These are phyloP conservation scores for Pleurotus cornucopiae DNA, from an alignment of 768 basidiomycete genomes.

Conservation along the genomic window DNA sequence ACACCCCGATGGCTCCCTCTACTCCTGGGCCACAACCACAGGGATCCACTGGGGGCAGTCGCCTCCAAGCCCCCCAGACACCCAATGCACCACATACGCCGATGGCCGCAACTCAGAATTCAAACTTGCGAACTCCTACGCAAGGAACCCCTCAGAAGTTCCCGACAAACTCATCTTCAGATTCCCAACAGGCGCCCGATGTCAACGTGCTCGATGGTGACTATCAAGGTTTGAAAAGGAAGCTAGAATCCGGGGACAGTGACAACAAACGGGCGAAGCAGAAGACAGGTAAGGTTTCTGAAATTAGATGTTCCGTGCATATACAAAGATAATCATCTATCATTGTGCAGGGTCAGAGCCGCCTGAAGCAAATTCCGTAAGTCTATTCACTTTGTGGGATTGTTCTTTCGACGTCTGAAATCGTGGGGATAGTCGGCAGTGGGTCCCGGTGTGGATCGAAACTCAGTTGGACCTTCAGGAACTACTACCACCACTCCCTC, in stretches of 20 bases:
- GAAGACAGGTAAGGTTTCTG: constrained; percentile 57
- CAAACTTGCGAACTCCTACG: constrained; percentile 9
- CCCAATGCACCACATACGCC: constrained; percentile 13
- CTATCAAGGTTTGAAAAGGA: constrained; percentile 65
- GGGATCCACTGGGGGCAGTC: background rate
- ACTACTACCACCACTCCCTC: constrained; percentile 17
- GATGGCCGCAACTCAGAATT: background rate
- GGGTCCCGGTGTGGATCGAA: constrained; percentile 22
- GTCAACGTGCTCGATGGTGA: constrained; percentile 53
- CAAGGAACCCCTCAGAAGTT: constrained; percentile 17
- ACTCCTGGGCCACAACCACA: background rate
- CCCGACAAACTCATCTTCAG: constrained; percentile 10
- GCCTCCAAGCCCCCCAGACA: constrained; percentile 21
- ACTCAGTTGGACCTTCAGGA: constrained; percentile 19
- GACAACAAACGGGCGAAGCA: constrained; percentile 69
- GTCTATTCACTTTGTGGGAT: constrained; percentile 18
- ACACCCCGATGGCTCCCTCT: constrained; percentile 12
- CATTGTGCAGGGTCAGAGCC: constrained; percentile 33
- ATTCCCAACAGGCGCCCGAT: constrained; percentile 19
- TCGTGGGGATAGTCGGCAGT: constrained; percentile 7
- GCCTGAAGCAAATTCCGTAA: constrained; percentile 40
- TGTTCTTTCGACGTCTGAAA: background rate
- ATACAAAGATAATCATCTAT: background rate
- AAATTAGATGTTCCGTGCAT: constrained; percentile 7
- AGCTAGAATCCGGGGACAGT: constrained; percentile 59